phyloP scores from a whole-genome alignment of 192 early-diverging fungal genomes.

The Backusella mclennaniae region DNA sequence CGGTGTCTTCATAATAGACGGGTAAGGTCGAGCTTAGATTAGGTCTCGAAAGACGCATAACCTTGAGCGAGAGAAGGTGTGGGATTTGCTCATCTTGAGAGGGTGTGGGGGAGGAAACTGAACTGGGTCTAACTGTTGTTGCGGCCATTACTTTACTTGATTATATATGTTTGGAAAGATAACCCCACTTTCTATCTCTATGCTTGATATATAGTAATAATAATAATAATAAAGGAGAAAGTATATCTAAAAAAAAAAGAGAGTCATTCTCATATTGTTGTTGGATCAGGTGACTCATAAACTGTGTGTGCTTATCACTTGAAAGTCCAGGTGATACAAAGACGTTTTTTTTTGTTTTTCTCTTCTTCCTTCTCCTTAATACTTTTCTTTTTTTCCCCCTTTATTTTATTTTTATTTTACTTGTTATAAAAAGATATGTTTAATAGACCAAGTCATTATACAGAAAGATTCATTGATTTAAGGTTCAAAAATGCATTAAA shows the following conservation, averaged over 20 bases:
- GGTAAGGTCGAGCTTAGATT: constrained; percentile 34
- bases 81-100: constrained; percentile 36
- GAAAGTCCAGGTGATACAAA: background rate
- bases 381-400: background rate
- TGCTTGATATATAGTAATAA: too few species aligned
- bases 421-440: background rate
- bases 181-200: too few species aligned
- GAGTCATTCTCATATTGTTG: background rate
- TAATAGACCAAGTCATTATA: constrained; percentile 9
- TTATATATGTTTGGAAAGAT: too few species aligned
- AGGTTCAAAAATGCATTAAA: constrained; percentile 33
- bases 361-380: background rate
- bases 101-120: background rate
- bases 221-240: background rate
- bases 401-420: background rate
- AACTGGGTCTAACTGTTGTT: background rate
- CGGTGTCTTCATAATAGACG: constrained; percentile 28
- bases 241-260: background rate
- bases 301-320: background rate
- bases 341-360: background rate
- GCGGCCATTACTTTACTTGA: background rate
- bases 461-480: constrained; percentile 1
- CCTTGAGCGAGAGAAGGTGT: constrained; percentile 84
- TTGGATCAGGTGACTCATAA: background rate
- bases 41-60: constrained; percentile 86